A percentile compares a stretch with the other conserved stretches of the same genome.
phyloP scores from a whole-genome alignment of 169 alveolate species.

The Theileria annulata region DNA sequence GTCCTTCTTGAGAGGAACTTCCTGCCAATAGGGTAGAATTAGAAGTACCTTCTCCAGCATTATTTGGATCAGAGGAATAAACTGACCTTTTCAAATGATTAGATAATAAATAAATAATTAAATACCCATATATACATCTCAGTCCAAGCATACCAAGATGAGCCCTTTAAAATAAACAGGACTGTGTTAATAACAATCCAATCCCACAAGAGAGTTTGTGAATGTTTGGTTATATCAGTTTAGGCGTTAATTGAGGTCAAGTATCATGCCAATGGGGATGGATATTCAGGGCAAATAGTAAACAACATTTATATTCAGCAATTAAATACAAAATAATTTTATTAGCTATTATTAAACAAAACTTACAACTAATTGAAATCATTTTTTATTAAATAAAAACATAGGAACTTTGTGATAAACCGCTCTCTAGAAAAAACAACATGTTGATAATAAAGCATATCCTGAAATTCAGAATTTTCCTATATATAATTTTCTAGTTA shows the following conservation, averaged over 20 bases:
- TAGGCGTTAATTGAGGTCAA: background rate
- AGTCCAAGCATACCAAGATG: background rate
- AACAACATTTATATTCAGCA: too few species aligned
- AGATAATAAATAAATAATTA: too few species aligned
- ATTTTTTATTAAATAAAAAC: too few species aligned
- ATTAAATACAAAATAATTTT: too few species aligned
- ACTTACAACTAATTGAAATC: too few species aligned
- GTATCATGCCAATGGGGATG: background rate
- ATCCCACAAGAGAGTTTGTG: background rate
- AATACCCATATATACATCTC: background rate
- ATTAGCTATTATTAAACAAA: too few species aligned
- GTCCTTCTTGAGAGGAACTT: background rate
- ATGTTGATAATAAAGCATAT: too few species aligned
- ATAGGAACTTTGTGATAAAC: too few species aligned
- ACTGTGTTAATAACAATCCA: background rate
- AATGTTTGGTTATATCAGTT: background rate
- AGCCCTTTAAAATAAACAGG: background rate
- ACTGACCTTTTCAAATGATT: background rate
- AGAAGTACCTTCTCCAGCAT: background rate
- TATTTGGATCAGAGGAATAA: background rate
- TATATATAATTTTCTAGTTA: too few species aligned
- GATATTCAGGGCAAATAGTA: background rate
- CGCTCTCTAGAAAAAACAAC: too few species aligned
- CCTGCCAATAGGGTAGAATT: background rate
- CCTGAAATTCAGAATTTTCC: too few species aligned